Evolutionary conservation across 352 stramenopile genomes (phyloP).

Genomic region (Phytophthora chlamydospora): DNA sequence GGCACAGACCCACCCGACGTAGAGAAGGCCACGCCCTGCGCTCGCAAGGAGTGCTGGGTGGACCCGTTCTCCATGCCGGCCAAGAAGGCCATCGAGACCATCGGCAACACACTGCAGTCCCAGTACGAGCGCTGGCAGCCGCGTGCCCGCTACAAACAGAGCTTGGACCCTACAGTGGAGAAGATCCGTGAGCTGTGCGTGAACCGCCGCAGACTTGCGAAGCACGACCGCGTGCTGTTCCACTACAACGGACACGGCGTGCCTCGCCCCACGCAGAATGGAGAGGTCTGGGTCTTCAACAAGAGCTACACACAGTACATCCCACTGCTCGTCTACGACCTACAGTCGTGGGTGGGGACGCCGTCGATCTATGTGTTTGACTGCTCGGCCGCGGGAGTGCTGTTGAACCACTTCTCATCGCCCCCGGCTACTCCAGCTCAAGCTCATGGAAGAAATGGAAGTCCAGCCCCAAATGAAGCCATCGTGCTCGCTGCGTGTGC

Average conservation of each 20-base stretch:
- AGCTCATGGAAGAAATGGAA: constrained; percentile 28
- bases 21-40: constrained; percentile 96
- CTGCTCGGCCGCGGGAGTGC: constrained; percentile 95
- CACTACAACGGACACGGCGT: constrained; percentile 99
- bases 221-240: constrained; percentile 95
- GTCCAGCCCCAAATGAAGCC: constrained; percentile 71
- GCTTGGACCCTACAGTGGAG: constrained; percentile 97
- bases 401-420: constrained; percentile 95
- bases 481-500: constrained; percentile 97
- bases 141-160: constrained; percentile 93
- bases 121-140: constrained; percentile 97
- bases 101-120: constrained; percentile 94
- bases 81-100: constrained; percentile 96
- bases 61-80: constrained; percentile 95
- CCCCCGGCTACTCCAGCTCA: constrained; percentile 28
- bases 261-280: constrained; percentile 95
- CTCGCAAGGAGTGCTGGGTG: constrained; percentile 98
- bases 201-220: constrained; percentile 91
- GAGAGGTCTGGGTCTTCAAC: constrained; percentile 99
- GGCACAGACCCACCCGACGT: constrained; percentile 98
- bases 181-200: constrained; percentile 95
- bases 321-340: constrained; percentile 95
- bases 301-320: constrained; percentile 99
- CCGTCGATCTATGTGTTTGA: constrained; percentile 98
- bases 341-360: constrained; percentile 94